These are phyloP conservation scores for Trichosanthes cucumerina DNA, from an alignment of 306 rosid genomes.

Conservation along the genomic window DNA sequence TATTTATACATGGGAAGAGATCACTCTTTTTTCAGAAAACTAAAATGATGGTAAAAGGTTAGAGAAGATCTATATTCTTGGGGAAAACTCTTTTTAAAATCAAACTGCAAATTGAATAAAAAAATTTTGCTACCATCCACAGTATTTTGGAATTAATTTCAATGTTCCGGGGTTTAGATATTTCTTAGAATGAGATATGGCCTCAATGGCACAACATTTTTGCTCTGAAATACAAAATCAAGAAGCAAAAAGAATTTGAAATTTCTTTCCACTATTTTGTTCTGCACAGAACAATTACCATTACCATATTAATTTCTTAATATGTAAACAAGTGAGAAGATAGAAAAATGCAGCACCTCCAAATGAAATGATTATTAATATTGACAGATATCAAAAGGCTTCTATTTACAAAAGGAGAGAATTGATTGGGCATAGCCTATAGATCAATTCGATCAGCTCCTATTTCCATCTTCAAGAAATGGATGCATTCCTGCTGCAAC, in stretches of 20 bases:
- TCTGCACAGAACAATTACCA: not conserved
- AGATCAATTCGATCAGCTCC: conserved; percentile 8
- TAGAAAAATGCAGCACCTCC: not conserved
- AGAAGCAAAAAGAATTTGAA: not conserved
- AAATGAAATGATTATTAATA: not conserved
- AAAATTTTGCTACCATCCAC: not conserved
- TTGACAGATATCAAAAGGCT: not conserved
- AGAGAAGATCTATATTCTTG: not conserved
- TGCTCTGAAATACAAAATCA: not conserved
- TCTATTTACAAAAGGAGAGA: not conserved
- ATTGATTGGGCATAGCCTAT: not conserved
- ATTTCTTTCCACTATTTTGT: not conserved
- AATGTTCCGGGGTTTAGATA: not conserved
- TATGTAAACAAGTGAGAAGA: not conserved
- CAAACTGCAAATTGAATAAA: not conserved
- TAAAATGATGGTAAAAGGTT: not conserved
- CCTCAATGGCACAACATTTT: not conserved
- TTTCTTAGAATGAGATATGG: not conserved
- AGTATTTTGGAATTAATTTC: not conserved
- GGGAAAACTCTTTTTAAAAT: not conserved
- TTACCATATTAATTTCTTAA: not conserved
- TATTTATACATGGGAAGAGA: no score
- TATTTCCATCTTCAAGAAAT: conserved; percentile 52
- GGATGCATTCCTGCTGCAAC: conserved; percentile 61
- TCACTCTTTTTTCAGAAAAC: not conserved